phyloP scores from a whole-genome alignment of 805 yeast genomes.

The Kazachstania psychrophila region DNA sequence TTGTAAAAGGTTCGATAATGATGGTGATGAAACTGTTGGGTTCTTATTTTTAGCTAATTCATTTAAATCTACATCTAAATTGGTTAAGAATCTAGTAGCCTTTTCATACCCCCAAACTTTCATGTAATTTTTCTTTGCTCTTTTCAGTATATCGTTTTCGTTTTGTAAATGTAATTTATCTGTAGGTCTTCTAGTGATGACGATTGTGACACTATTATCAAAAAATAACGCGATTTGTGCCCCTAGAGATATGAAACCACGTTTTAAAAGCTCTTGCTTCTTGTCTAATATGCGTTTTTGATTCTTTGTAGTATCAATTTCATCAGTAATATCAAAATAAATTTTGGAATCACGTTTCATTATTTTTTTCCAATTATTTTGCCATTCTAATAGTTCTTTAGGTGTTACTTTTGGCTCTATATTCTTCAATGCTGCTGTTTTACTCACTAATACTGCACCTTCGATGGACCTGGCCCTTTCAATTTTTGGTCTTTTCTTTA shows the following conservation, averaged over 20 bases:
- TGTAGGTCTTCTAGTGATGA: slow-evolving; percentile 56
- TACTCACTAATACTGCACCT: slow-evolving; percentile 26
- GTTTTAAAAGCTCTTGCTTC: slow-evolving; percentile 21
- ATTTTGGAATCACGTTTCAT: slow-evolving; percentile 47
- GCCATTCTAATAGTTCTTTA: slow-evolving; percentile 48
- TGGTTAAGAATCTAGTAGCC: slow-evolving; percentile 65
- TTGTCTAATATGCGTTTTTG: slow-evolving; percentile 21
- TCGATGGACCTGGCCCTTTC: slow-evolving; percentile 29
- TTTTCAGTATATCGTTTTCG: slow-evolving; percentile 53
- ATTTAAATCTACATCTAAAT: slow-evolving; percentile 42
- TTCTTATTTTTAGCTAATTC: slow-evolving; percentile 18
- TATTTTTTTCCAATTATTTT: slow-evolving; percentile 51
- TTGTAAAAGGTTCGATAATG: slow-evolving; percentile 54
- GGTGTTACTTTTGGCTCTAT: slow-evolving; percentile 21
- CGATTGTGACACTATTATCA: slow-evolving; percentile 59
- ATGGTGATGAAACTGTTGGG: slow-evolving; percentile 25
- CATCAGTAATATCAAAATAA: slow-evolving; percentile 48
- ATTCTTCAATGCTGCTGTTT: slow-evolving; percentile 13
- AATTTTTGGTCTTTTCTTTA: slow-evolving; percentile 17
- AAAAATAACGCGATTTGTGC: slow-evolving; percentile 53
- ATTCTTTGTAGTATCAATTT: slow-evolving; percentile 13
- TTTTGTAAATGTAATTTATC: slow-evolving; percentile 34
- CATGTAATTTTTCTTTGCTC: slow-evolving; percentile 50
- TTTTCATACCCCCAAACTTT: slow-evolving; percentile 88
- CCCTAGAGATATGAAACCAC: slow-evolving; percentile 36